Percentiles rank a stretch among this genome's conserved stretches.
These are phyloP conservation scores for Saksenaea oblongispora DNA, from an alignment of 371 early-diverging fungal species.

Conservation along the genomic window DNA sequence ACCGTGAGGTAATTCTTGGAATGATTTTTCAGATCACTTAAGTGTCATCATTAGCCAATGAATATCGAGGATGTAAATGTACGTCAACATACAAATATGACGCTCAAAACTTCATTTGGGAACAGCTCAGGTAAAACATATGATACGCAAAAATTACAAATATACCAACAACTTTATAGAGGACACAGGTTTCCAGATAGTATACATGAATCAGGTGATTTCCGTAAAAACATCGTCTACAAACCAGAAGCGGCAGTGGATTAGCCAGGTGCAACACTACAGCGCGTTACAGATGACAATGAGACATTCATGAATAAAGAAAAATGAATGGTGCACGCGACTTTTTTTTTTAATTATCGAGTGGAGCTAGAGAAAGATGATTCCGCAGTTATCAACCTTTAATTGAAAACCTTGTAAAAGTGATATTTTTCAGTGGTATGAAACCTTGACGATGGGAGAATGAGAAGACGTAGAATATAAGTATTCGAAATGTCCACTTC, in stretches of 20 bases:
- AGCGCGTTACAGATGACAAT: constrained; percentile 33
- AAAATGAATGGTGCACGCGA: too few relatives aligned
- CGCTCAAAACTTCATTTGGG: constrained; percentile 34
- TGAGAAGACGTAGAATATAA: too few relatives aligned
- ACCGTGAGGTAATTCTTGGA: constrained; percentile 53
- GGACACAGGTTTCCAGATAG: constrained; percentile 64
- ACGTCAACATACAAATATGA: constrained; percentile 31
- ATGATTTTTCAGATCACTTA: neutral
- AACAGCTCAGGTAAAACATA: constrained; percentile 13
- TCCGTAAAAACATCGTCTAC: constrained; percentile 58
- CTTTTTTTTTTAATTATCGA: too few relatives aligned
- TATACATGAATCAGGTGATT: constrained; percentile 53
- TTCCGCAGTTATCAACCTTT: too few relatives aligned
- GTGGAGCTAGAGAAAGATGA: too few relatives aligned
- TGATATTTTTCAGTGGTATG: too few relatives aligned
- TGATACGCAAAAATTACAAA: neutral
- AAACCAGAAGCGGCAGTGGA: constrained; percentile 67
- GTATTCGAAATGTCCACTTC: too few relatives aligned
- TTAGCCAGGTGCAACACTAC: constrained; percentile 54
- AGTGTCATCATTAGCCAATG: constrained; percentile 29
- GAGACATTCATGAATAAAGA: neutral
- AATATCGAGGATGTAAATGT: constrained; percentile 27
- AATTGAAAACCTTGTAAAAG: too few relatives aligned
- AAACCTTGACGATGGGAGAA: too few relatives aligned
- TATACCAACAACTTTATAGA: constrained; percentile 23